Evolutionary conservation across 2,329 filamentous ascomycete genomes (phyloP), one percentile per base, ranked within the genome.

Genomic region (Scytalidium lignicola): DNA sequence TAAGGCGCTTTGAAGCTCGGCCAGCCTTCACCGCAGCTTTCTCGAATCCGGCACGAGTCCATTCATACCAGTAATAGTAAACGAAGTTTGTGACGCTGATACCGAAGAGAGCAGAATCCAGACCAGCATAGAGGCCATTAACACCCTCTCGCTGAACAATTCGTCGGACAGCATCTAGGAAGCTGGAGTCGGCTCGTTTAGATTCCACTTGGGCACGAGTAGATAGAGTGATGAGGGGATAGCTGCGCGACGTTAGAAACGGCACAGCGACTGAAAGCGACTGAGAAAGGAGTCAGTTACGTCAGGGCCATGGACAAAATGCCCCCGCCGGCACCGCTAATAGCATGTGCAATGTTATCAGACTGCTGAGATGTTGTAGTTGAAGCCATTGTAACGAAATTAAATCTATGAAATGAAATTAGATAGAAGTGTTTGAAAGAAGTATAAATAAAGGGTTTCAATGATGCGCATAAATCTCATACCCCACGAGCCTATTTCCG

Each of bases 1-100:
- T 93, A 66, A 99, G 85, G 67, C 90, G 91, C 71, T 82, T 86
- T 54, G 80, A 83, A 50, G 83, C 79, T 55, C 89, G 83, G 28
- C 87, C 88, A 48, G 87, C 76, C 61, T 82, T 84, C 50, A 78
- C 68, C 42, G 90, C 90, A 9, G 90, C 88, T 56, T 78, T 76
- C 67, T 89, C 90, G 73, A 97, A 96, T 66, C 86, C 86, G 45
- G 86, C 79, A 51, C 91, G 85, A 55, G 90, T 93, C 88, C 90
- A 99, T 74, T 99, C 93, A 71, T 97, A 99, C 92, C 89, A 99
- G 78, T 97, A 99, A 74, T 99, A 99, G 78, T 99, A 99, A 43
- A 99, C 92, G 67, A 99, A 99, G 76, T 99, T 99, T 62, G 93
- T 99, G 60, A 99, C 85, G 69, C 88, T 93, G 74, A 99, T 97